A percentile compares a stretch with the other conserved stretches of the same genome.
phyloP scores from a whole-genome alignment of 2,329 filamentous ascomycete genomes.

The Alternaria triticimaculans region DNA sequence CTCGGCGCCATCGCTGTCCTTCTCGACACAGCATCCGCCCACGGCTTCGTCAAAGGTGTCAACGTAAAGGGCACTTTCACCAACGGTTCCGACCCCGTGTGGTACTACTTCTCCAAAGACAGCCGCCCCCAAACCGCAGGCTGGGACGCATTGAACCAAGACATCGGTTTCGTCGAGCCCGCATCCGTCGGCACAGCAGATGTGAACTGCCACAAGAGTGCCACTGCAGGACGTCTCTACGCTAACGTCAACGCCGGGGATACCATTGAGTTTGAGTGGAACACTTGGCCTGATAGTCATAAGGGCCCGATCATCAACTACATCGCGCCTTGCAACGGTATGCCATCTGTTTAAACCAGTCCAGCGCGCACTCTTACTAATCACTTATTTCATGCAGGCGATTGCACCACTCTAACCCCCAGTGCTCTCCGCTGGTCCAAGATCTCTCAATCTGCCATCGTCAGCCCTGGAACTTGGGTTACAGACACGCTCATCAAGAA shows the following conservation, averaged over 20 bases:
- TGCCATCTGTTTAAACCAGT: neutral
- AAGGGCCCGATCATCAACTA: slow-evolving; percentile 50
- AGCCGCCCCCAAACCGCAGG: slow-evolving; percentile 39
- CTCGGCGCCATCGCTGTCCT: slow-evolving; percentile 27
- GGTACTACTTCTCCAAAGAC: slow-evolving; percentile 38
- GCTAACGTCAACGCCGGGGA: slow-evolving; percentile 45
- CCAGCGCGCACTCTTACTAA: neutral
- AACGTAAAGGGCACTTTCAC: slow-evolving; percentile 31
- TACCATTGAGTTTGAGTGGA: slow-evolving; percentile 45
- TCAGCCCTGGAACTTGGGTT: slow-evolving; percentile 41
- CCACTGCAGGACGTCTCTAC: slow-evolving; percentile 42
- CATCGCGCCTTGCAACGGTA: slow-evolving; percentile 46
- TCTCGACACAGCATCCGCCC: slow-evolving; percentile 32
- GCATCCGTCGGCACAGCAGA: slow-evolving; percentile 31
- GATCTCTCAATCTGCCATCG: slow-evolving; percentile 38
- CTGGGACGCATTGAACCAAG: slow-evolving; percentile 47
- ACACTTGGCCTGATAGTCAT: slow-evolving; percentile 45
- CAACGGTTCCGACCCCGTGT: slow-evolving; percentile 41
- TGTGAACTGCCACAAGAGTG: slow-evolving; percentile 51
- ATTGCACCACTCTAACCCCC: slow-evolving; percentile 39
- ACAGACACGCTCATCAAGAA: slow-evolving; percentile 49
- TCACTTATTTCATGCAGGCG: slow-evolving; percentile 18
- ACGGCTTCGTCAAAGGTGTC: slow-evolving; percentile 41
- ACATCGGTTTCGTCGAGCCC: slow-evolving; percentile 47
- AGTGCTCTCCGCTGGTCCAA: slow-evolving; percentile 44